These are phyloP conservation scores for Phytophthora melonis DNA, from an alignment of 352 stramenopile genomes.

Conservation along the genomic window DNA sequence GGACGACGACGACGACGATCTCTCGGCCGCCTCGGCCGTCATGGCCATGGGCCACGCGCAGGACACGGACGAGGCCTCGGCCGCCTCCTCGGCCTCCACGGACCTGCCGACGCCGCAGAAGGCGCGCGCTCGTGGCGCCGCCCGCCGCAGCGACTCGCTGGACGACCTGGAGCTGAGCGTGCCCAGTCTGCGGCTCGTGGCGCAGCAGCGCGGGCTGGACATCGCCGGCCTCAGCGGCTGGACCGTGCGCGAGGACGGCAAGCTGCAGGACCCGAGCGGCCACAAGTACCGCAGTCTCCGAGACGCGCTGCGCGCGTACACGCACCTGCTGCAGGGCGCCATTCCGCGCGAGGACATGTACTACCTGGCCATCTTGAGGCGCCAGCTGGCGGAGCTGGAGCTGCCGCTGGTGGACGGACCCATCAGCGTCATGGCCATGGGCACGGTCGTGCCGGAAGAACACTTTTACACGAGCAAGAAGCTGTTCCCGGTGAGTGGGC, in stretches of 20 bases:
- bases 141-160: conserved; percentile 23
- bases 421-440: conserved; percentile 64
- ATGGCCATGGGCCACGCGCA: conserved; percentile 17
- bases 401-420: conserved; percentile 77
- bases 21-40: conserved; percentile 12
- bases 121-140: no score
- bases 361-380: conserved; percentile 71
- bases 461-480: conserved; percentile 83
- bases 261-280: conserved; percentile 39
- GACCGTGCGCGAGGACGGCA: conserved; percentile 35
- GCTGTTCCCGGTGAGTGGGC: conserved; percentile 60
- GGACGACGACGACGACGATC: conserved; percentile 14
- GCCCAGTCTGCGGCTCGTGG: conserved; percentile 38
- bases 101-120: background rate
- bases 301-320: conserved; percentile 60
- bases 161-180: conserved; percentile 45
- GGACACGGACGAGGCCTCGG: background rate
- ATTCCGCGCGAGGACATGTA: conserved; percentile 79
- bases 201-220: conserved; percentile 53
- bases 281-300: conserved; percentile 57
- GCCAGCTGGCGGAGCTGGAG: conserved; percentile 56
- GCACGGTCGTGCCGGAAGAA: conserved; percentile 61
- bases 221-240: conserved; percentile 26
- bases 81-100: background rate
- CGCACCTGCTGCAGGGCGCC: conserved; percentile 37